A percentile compares a stretch with the other conserved stretches of the same genome.
Evolutionary conservation across 495 filamentous ascomycete species (phyloP).

Genomic region (Penicillium simplicissimum): DNA sequence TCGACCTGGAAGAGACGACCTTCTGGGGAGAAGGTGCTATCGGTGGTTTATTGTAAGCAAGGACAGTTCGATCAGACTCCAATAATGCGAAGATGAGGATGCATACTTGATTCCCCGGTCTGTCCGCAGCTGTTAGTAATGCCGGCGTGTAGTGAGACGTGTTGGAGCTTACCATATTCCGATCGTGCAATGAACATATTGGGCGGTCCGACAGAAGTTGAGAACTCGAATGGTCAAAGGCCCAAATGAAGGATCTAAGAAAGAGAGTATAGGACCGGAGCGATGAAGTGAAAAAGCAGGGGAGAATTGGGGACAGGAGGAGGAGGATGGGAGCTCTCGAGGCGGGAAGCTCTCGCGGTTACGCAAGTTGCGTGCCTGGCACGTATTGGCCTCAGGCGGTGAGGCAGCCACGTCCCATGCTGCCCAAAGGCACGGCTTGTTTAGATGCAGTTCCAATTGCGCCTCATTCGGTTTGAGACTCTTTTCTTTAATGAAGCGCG

Average conservation of each 20-base stretch:
- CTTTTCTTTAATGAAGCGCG: slow-evolving; percentile 6
- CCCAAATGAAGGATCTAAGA: slow-evolving; percentile 4
- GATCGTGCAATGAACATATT: slow-evolving; percentile 99
- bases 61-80: not conserved
- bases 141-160: slow-evolving; percentile 25
- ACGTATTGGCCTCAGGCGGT: slow-evolving; percentile 29
- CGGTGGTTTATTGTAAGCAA: slow-evolving; percentile 31
- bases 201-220: slow-evolving; percentile 29
- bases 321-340: slow-evolving; percentile 37
- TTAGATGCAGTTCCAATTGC: slow-evolving; percentile 8
- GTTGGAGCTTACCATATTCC: slow-evolving; percentile 84
- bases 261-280: slow-evolving; percentile 12
- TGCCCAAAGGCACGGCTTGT: slow-evolving; percentile 24
- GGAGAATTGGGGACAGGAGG: not conserved
- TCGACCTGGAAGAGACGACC: slow-evolving; percentile 99
- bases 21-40: slow-evolving; percentile 98
- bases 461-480: slow-evolving; percentile 5
- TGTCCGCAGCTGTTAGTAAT: slow-evolving; percentile 47
- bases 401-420: slow-evolving; percentile 26
- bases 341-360: slow-evolving; percentile 35
- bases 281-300: slow-evolving; percentile 22
- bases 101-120: slow-evolving; percentile 99
- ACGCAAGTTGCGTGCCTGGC: slow-evolving; percentile 48
- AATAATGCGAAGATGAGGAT: slow-evolving; percentile 1
- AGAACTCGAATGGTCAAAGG: slow-evolving; percentile 2